Evolutionary conservation across 2,329 filamentous ascomycete genomes (phyloP), one percentile per base, ranked within the genome.

Genomic region (Stagonosporopsis vannaccii): DNA sequence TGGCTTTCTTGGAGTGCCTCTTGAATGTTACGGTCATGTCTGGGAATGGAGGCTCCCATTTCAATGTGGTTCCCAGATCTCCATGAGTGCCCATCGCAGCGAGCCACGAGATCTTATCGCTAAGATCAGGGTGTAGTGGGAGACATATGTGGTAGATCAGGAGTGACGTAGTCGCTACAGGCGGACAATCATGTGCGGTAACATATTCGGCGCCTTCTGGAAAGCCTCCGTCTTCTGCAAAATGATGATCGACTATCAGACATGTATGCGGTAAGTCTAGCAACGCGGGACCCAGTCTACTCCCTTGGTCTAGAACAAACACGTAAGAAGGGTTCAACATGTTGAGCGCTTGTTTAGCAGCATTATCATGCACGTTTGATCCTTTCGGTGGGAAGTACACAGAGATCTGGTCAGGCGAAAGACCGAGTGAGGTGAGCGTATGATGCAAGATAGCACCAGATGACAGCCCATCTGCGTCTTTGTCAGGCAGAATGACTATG

Each of bases 291-390:
- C 80, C 82, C 39, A 77, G 78, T 15, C 83, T 79, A 36, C 86
- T 87, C 13, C 87, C 87, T 69, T 90, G 87, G 61, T 89, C 87
- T 4, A 90, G 77, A 1, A 89, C 80, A 67, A 90, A 86, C 50
- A 90, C 79, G 64, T 82, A 89, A 0, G 75, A 75, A 1, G 87
- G 84, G 1, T 80, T 65, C 28, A 80, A 76, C 0, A 75, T 69
- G 0, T 79, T 69, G 78, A 90, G 87, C 1, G 77, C 75, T 9
- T 69, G 62, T 30, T 85, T 78, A 61, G 87, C 84, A 2, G 66
- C 60, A 32, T 84, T 78, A 30, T 82, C 80, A 54, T 88, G 84
- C 1, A 90, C 79, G 36, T 78, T 86, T 11, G 72, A 79, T 5
- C 86, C 86, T 70, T 89, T 89, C 46, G 78, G 75, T 2, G 87